Percentiles rank a stretch among this genome's conserved stretches.
These are phyloP conservation scores for Diaporthe longicolla DNA, from an alignment of 2,329 filamentous ascomycete genomes.

Conservation along the genomic window DNA sequence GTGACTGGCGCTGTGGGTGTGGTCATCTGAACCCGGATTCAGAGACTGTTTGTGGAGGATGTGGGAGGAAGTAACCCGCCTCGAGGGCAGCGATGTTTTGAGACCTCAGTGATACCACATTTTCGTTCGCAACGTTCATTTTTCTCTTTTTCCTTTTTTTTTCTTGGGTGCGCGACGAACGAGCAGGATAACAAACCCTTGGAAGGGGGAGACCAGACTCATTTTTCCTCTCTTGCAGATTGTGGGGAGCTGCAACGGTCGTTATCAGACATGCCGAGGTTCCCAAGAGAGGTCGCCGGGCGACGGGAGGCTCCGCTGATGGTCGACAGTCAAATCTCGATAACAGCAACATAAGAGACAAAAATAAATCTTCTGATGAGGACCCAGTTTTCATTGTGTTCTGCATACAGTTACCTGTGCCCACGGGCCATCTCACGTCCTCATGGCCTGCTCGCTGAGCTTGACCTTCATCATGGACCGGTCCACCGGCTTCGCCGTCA, in stretches of 20 bases:
- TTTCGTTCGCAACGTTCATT: neutral
- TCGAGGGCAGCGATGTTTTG: slow-evolving; percentile 6
- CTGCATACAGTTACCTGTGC: neutral
- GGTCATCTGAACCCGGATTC: slow-evolving; percentile 41
- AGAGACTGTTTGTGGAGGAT: slow-evolving; percentile 39
- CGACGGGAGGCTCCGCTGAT: slow-evolving; percentile 24
- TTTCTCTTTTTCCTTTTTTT: neutral
- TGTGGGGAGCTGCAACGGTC: neutral
- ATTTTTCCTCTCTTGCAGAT: neutral
- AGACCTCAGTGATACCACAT: slow-evolving; percentile 17
- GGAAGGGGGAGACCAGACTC: neutral
- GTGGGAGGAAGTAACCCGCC: slow-evolving; percentile 36
- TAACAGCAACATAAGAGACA: neutral
- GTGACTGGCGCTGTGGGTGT: slow-evolving; percentile 39
- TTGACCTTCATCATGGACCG: slow-evolving; percentile 48
- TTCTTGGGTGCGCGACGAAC: neutral
- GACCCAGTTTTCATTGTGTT: neutral
- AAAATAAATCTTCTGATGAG: slow-evolving; percentile 6
- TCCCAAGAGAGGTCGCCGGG: slow-evolving; percentile 16
- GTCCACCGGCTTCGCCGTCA: slow-evolving; percentile 50
- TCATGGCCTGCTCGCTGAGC: slow-evolving; percentile 41
- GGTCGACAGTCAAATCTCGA: slow-evolving; percentile 24
- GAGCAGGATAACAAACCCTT: neutral
- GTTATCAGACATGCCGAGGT: slow-evolving; percentile 26
- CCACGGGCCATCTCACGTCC: neutral